phyloP scores from a whole-genome alignment of 2,329 filamentous ascomycete genomes.

The Thelonectria discophora region DNA sequence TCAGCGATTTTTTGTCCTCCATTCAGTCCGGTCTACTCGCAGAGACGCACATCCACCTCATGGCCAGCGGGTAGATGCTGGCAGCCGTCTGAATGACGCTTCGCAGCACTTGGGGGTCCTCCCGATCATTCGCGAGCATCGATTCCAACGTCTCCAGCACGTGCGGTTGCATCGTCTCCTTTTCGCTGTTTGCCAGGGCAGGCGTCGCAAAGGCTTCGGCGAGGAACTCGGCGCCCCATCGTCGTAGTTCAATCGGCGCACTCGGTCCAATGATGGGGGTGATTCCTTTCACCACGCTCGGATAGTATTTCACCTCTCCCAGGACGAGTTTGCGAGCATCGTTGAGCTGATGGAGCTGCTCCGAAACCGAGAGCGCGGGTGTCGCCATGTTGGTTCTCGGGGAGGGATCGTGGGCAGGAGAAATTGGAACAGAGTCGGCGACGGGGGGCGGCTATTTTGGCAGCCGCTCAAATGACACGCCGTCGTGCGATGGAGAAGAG shows the following conservation, averaged over 20 bases:
- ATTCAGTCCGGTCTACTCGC: slow-evolving; percentile 12
- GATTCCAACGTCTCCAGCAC: slow-evolving; percentile 81
- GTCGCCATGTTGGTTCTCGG: slow-evolving; percentile 57
- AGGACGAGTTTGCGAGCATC: slow-evolving; percentile 90
- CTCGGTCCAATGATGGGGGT: slow-evolving; percentile 86
- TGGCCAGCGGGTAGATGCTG: slow-evolving; percentile 90
- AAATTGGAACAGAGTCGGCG: slow-evolving; percentile 1
- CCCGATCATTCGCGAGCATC: slow-evolving; percentile 74
- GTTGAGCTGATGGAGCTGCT: slow-evolving; percentile 88
- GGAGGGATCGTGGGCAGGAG: slow-evolving; percentile 19
- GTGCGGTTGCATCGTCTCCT: slow-evolving; percentile 79
- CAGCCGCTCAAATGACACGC: slow-evolving; percentile 6
- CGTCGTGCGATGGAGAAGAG: slow-evolving; percentile 25
- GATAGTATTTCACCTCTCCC: slow-evolving; percentile 86
- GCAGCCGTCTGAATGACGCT: slow-evolving; percentile 88
- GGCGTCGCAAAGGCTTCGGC: slow-evolving; percentile 96
- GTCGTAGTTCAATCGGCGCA: slow-evolving; percentile 80
- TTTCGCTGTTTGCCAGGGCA: slow-evolving; percentile 78
- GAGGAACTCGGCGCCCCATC: slow-evolving; percentile 97
- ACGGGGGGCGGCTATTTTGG: background rate
- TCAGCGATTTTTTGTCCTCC: slow-evolving; percentile 27
- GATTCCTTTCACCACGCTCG: slow-evolving; percentile 89
- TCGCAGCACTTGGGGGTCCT: slow-evolving; percentile 83
- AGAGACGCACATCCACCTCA: slow-evolving; percentile 90
- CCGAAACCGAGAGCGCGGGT: slow-evolving; percentile 67